These are phyloP conservation scores for Penstemon barbatus DNA, from an alignment of 257 asterid species.

Conservation along the genomic window DNA sequence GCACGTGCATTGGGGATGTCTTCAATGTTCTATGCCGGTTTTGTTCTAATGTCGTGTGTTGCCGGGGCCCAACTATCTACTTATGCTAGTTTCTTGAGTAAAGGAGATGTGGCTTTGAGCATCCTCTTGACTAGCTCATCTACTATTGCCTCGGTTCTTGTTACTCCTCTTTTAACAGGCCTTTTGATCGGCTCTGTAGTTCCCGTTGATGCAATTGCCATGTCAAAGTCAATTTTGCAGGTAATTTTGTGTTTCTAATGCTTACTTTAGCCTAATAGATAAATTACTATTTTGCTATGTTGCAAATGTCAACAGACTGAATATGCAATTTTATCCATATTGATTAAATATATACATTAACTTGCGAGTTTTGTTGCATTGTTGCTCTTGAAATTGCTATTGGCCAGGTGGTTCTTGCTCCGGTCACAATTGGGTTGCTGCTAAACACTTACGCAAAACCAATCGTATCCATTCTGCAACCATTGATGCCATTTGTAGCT, in stretches of 20 bases:
- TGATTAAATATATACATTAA: no score
- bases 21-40: slow-evolving; percentile 79
- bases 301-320: no score
- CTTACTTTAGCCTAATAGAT: no score
- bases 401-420: slow-evolving; percentile 85
- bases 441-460: slow-evolving; percentile 88
- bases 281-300: no score
- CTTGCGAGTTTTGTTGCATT: no score
- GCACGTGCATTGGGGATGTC: slow-evolving; percentile 85
- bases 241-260: slow-evolving; percentile 30
- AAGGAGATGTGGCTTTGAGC: slow-evolving; percentile 94
- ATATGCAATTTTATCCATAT: no score
- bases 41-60: slow-evolving; percentile 85
- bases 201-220: slow-evolving; percentile 91
- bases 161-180: slow-evolving; percentile 88
- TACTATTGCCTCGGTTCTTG: slow-evolving; percentile 85
- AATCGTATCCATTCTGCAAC: slow-evolving; percentile 77
- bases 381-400: no score
- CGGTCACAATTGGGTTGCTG: slow-evolving; percentile 72
- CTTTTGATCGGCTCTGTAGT: slow-evolving; percentile 96
- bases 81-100: slow-evolving; percentile 94
- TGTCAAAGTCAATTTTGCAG: slow-evolving; percentile 97
- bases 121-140: slow-evolving; percentile 86
- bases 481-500: slow-evolving; percentile 93
- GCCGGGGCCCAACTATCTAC: slow-evolving; percentile 98